Base-by-base conservation (phyloP, 1,284 basidiomycete species). In the Peniophora sp. region DNA sequence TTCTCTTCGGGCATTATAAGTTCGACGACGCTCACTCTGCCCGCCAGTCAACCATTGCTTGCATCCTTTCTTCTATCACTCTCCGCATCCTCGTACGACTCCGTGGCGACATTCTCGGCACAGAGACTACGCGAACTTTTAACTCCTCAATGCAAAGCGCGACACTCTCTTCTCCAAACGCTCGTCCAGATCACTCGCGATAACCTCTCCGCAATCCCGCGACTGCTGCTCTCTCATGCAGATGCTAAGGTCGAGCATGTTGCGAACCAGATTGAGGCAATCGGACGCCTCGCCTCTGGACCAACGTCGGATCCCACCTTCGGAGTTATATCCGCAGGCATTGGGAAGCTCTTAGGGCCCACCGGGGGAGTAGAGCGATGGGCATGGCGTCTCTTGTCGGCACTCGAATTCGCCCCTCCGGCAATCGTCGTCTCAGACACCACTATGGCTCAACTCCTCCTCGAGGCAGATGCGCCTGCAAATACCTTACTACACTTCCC, bases 301-400 rank as follows among this genome's bases (percentile, higher is more conserved):
- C 25, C 52, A 17, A 45, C 55, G 19, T 59, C 65, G 25, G 27
- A 32, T 32, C 27, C 27, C 5, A 12, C 12, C 5, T 59, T 76
- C 36, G 53, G 65, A 9, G 60, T 72, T n/a, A 71, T 87, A 35
- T 70, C 75, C 10, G 61, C 67, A 19, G 81, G 80, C 27, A 72
- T 92, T 3, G 78, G 77, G 2, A 76, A 77, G 50, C 72, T 96
- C 3, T 74, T 95, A 0, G 92, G 92, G 2, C 86, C 92, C 0
- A 75, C 71, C 0, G 92, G 92, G 3, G 83, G 86, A 0, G 82
- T 96, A 17, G 89, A 95, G 59, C 84, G 84, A 64, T 96, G 92
- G 93, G 89, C 89, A 1, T 92, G 86, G 83, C 78, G 80, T 41
- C 62, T 96, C 1, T 73, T 96, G 24, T 78, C 81, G 2, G 88